Percentiles rank a stretch among this genome's conserved stretches.
Conservation (phyloP, 192 early-diverging fungal species). For the Umbelopsis vinacea region DNA sequence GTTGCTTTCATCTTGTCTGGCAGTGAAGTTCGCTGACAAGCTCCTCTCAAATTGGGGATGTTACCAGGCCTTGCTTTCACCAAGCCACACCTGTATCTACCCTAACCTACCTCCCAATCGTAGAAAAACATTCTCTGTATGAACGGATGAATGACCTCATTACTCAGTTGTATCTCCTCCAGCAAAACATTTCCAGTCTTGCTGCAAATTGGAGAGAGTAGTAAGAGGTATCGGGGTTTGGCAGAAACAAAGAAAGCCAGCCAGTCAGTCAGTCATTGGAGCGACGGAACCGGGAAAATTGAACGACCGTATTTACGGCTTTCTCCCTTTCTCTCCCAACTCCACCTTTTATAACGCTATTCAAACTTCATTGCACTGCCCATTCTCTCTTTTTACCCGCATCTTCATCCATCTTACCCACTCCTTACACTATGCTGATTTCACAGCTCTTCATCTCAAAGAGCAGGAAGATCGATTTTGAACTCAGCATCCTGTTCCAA, state of each 20-base stretch:
- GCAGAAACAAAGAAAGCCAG: background rate
- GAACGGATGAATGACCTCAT: no score
- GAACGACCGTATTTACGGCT: background rate
- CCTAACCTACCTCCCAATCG: no score
- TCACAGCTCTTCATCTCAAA: constrained; percentile 73
- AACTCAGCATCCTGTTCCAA: constrained; percentile 62
- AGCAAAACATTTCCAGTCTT: background rate
- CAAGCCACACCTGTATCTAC: no score
- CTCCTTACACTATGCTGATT: constrained; percentile 38
- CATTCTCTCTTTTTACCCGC: background rate
- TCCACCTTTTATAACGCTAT: background rate
- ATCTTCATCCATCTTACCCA: background rate
- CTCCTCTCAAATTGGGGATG: no score
- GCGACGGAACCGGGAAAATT: constrained; percentile 15
- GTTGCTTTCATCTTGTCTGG: no score
- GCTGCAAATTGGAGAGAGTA: background rate
- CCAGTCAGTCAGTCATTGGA: background rate
- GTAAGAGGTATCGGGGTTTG: constrained; percentile 13
- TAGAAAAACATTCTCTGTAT: no score
- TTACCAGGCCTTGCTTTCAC: no score
- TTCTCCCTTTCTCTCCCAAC: constrained; percentile 22
- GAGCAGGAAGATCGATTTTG: constrained; percentile 70
- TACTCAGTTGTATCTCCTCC: no score
- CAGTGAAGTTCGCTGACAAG: no score
- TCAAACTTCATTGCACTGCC: background rate